These are phyloP conservation scores for Marchantia polymorpha DNA, from an alignment of 225 moss, liverwort and hornwort genomes.

Conservation along the genomic window DNA sequence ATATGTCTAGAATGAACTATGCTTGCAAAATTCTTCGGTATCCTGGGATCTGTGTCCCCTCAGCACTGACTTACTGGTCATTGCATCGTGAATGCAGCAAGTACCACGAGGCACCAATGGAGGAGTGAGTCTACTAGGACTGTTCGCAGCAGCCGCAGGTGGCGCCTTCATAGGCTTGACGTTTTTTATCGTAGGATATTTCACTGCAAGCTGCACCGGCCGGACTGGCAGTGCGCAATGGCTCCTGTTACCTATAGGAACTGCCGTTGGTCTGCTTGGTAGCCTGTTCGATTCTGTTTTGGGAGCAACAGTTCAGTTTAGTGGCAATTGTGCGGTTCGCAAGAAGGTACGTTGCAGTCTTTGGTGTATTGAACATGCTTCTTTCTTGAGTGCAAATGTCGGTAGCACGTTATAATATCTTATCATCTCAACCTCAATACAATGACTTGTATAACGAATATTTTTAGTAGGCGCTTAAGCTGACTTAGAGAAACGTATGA, in stretches of 20 bases:
- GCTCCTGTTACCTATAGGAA: constrained; percentile 62
- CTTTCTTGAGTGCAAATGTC: not conserved
- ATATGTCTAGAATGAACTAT: not conserved
- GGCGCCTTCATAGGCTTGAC: constrained; percentile 72
- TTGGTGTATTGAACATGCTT: not conserved
- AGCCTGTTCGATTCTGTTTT: constrained; percentile 78
- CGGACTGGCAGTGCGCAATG: constrained; percentile 48
- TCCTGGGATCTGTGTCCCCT: not conserved
- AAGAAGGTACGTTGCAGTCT: constrained; percentile 59
- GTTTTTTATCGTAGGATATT: constrained; percentile 59
- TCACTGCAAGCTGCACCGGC: constrained; percentile 56
- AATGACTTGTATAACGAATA: too few relatives aligned
- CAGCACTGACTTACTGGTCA: not conserved
- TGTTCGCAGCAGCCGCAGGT: constrained; percentile 66
- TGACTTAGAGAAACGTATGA: not conserved
- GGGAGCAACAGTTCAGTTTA: constrained; percentile 87
- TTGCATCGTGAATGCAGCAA: constrained; percentile 47
- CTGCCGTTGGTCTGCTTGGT: constrained; percentile 74
- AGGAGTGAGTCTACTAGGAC: constrained; percentile 73
- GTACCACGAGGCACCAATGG: constrained; percentile 91
- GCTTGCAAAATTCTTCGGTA: too few relatives aligned
- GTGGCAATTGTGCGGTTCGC: constrained; percentile 78
- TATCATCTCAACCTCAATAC: too few relatives aligned
- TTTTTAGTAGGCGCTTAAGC: not conserved
- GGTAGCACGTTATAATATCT: not conserved